Base-by-base conservation (phyloP, 148 eudicot species). In the Rhododendron ovatum region DNA sequence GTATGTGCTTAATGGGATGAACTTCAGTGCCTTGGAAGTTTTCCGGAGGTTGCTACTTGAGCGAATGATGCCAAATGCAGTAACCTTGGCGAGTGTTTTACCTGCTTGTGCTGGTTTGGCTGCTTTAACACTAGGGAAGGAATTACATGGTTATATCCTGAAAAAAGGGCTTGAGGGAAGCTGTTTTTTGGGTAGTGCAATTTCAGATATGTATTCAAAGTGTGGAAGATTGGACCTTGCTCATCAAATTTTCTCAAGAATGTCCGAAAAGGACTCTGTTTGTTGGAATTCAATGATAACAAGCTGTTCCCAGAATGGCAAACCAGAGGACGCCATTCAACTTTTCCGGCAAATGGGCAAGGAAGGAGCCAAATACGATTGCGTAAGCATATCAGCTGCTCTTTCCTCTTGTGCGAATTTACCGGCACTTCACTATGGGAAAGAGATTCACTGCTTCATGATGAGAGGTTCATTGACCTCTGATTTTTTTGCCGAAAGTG, bases 151-250 rank as follows among this genome's bases (percentile, higher is more conserved):
- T 67, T 67, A 67, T 67, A 26, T 67, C 74, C 33, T 67, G 35
- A 67, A 67, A 67, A 67, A 67, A 2, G 33, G 73, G 28, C 73
- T 67, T 1, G 33, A 67, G 73, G 73, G 73, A 67, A 67, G 73
- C 73, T 67, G 73, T 26, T 67, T 67, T 26, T 12, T 67, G 33
- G 73, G 33, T 26, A 67, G 73, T 67, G 73, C 73, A 26, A 67
- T 67, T 67, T 67, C 73, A 67, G 73, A 67, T 11, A 67, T 67
- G 73, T 67, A 67, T 67, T 26, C 73, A 11, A 67, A 67, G 73
- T 67, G 73, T 67, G 73, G 73, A 67, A 67, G 73, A 67, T 67
- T 67, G 73, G 73, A 67, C 73, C 73, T 67, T 67, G 73, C 73
- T 67, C 73, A 67, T 67, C 73, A 26, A 67, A 67, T 67, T 67